phyloP scores from a whole-genome alignment of 2,329 filamentous ascomycete genomes.

The Pestalotiopsis sp. region DNA sequence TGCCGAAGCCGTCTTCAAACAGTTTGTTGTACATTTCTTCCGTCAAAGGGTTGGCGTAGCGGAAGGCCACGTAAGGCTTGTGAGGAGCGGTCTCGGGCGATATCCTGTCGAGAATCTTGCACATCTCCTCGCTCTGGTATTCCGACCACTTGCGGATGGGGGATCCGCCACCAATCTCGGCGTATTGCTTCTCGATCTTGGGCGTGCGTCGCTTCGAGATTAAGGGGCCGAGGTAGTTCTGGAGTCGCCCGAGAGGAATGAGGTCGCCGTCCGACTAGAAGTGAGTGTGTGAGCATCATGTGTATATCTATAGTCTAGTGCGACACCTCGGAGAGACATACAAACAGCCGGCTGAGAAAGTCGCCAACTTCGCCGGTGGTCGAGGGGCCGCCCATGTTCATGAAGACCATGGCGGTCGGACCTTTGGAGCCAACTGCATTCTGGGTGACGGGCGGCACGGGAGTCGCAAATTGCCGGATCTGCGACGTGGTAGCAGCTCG shows the following conservation, averaged over 20 bases:
- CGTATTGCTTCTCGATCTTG: slow-evolving; percentile 96
- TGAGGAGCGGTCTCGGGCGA: slow-evolving; percentile 94
- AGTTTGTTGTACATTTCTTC: slow-evolving; percentile 89
- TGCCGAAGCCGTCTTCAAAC: slow-evolving; percentile 86
- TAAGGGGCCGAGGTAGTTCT: slow-evolving; percentile 86
- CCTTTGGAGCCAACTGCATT: slow-evolving; percentile 71
- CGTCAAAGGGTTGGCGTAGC: slow-evolving; percentile 90
- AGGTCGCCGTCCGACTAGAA: slow-evolving; percentile 83
- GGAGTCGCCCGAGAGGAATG: slow-evolving; percentile 91
- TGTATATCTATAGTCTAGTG: not conserved
- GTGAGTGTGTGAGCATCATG: slow-evolving; percentile 17
- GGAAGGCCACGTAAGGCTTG: slow-evolving; percentile 96
- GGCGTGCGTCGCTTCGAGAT: slow-evolving; percentile 87
- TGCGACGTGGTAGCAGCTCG: slow-evolving; percentile 29
- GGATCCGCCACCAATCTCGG: slow-evolving; percentile 93
- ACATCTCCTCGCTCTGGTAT: slow-evolving; percentile 92
- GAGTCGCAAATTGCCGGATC: slow-evolving; percentile 57
- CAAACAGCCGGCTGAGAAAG: slow-evolving; percentile 90
- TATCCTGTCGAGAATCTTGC: slow-evolving; percentile 89
- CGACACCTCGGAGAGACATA: slow-evolving; percentile 46
- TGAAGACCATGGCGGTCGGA: slow-evolving; percentile 95
- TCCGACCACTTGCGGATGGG: slow-evolving; percentile 99
- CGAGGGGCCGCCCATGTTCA: slow-evolving; percentile 97
- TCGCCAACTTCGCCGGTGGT: slow-evolving; percentile 85
- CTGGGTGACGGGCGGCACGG: slow-evolving; percentile 78